Evolutionary conservation across 225 moss, liverwort and hornwort genomes (phyloP).

Genomic region (Marchantia paleacea): DNA sequence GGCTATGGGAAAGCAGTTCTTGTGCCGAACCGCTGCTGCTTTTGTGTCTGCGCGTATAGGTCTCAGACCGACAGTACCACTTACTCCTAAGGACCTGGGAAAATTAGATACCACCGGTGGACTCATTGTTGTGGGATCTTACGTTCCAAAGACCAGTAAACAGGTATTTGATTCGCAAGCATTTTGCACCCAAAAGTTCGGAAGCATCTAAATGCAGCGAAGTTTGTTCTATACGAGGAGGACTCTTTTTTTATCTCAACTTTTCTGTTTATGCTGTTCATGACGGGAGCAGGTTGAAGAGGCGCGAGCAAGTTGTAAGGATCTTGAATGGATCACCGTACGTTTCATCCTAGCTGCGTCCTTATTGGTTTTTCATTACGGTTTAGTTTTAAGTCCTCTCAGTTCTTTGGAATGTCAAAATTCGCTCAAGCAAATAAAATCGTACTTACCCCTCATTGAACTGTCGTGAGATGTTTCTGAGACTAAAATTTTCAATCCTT

Average conservation of each 20-base stretch:
- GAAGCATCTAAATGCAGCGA: not conserved
- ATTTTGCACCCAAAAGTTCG: not conserved
- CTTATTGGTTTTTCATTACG: not conserved
- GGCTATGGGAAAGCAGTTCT: constrained; percentile 67
- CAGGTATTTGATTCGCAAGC: constrained; percentile 46
- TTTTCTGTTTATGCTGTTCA: not conserved
- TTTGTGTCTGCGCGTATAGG: constrained; percentile 94
- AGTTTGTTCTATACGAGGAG: not conserved
- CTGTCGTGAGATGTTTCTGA: not conserved
- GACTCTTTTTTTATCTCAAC: not conserved
- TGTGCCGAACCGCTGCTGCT: constrained; percentile 90
- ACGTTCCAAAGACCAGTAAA: constrained; percentile 79
- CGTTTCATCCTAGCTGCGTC: constrained; percentile 5
- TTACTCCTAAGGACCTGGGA: constrained; percentile 65
- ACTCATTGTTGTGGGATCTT: constrained; percentile 81
- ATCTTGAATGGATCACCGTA: constrained; percentile 75
- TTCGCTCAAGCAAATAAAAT: not conserved
- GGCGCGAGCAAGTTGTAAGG: constrained; percentile 54
- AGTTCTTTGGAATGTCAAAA: not conserved
- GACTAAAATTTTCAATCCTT: not conserved
- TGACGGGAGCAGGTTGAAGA: constrained; percentile 61
- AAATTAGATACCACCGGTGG: constrained; percentile 62
- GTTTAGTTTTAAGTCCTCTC: not conserved
- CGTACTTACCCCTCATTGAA: no score
- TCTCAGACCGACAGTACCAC: constrained; percentile 52